Evolutionary conservation across 352 stramenopile genomes (phyloP).

Genomic region (Globisporangium okanoganense): DNA sequence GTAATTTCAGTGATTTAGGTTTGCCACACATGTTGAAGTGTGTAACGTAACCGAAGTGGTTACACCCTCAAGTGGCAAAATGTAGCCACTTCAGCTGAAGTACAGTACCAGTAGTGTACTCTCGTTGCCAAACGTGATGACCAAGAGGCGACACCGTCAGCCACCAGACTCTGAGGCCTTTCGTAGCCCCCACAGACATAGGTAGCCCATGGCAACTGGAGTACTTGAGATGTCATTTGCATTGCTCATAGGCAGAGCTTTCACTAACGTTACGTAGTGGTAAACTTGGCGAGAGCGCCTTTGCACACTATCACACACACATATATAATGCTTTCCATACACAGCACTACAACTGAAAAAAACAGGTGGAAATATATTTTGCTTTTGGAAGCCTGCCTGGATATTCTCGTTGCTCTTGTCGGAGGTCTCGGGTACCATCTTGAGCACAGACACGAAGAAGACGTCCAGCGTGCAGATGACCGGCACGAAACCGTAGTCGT

Average conservation of each 20-base stretch:
- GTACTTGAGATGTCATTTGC: no score
- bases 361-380: no score
- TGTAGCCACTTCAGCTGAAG: neutral
- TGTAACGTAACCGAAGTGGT: neutral
- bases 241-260: no score
- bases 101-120: no score
- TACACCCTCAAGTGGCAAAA: neutral
- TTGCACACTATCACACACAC: no score
- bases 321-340: no score
- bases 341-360: no score
- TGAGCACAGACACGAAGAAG: slow-evolving; percentile 1
- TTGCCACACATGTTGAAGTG: neutral
- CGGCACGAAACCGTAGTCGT: slow-evolving; percentile 28
- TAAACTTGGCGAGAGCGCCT: no score
- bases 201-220: no score
- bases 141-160: neutral
- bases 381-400: slow-evolving; percentile 18
- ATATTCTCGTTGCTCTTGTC: slow-evolving; percentile 29
- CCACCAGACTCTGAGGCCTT: neutral
- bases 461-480: slow-evolving; percentile 27
- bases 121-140: neutral
- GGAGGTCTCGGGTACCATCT: slow-evolving; percentile 18
- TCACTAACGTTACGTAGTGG: no score
- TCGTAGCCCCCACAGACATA: no score
- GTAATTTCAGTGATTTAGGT: no score